Percentiles rank a stretch among this genome's conserved stretches.
These are phyloP conservation scores for Spirogloea muscicola DNA, from an alignment of 139 green algal genomes.

Conservation along the genomic window DNA sequence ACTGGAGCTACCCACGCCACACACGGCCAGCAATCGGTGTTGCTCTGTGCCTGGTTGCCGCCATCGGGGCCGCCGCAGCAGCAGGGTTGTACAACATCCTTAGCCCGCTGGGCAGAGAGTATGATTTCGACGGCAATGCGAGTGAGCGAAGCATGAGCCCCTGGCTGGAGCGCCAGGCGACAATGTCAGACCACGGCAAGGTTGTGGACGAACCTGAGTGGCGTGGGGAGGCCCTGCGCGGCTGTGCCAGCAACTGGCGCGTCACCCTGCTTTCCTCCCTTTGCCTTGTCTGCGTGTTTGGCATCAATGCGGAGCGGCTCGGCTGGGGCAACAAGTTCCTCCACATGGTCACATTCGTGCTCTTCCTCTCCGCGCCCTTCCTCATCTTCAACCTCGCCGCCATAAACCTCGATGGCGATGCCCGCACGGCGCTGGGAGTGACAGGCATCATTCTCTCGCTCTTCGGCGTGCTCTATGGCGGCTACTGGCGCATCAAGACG, in stretches of 20 bases:
- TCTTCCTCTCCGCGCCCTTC: constrained; percentile 19
- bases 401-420: neutral
- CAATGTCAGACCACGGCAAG: neutral
- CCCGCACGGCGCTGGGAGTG: neutral
- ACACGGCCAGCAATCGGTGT: constrained; percentile 8
- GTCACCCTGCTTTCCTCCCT: neutral
- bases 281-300: constrained; percentile 31
- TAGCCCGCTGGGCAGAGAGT: constrained; percentile 19
- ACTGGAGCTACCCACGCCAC: constrained; percentile 11
- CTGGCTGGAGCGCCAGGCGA: neutral
- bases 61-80: constrained; percentile 1
- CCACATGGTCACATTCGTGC: constrained; percentile 21
- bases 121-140: neutral
- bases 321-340: constrained; percentile 29
- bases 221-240: constrained; percentile 1
- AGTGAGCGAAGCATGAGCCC: too few species aligned
- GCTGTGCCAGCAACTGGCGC: constrained; percentile 1
- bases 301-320: constrained; percentile 22
- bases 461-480: constrained; percentile 18
- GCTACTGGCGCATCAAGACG: constrained; percentile 25
- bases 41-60: neutral
- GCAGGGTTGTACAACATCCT: constrained; percentile 21
- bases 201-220: constrained; percentile 17
- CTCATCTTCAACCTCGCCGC: constrained; percentile 26
- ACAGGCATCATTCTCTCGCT: constrained; percentile 5